Base-by-base conservation (phyloP, 2,329 filamentous ascomycete genomes). In the Xylogone sp. region DNA sequence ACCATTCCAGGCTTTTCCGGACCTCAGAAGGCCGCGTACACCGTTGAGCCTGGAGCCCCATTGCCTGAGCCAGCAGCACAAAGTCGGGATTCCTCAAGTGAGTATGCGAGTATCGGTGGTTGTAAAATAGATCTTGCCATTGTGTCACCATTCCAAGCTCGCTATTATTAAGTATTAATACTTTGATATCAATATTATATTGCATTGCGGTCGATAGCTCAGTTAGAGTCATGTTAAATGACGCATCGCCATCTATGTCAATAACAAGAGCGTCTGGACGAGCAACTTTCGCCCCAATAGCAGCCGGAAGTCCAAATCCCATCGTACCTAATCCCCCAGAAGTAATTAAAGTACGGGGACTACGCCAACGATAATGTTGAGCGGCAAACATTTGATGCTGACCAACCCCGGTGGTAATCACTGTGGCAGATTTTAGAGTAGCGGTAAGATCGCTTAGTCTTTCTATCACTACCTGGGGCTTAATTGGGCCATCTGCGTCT, bases 311-410 rank as follows among this genome's bases (percentile, higher is more conserved):
- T 22, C 46, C 46, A 19, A 8, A 48, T 8, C 46, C 46, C 46
- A 48, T 48, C 4, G 46, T 48, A 10, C 46, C 46, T 18, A 48
- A 34, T 24, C 46, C 46, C 5, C 46, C 46, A 21, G 24, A 34
- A 5, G 46, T 27, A 18, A 48, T 44, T 22, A 48, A 8, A 44
- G 24, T 48, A 19, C 46, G 46, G 4, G 21, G 21, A n/a, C 13
- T 5, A 16, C 46, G 24, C 46, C 46, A 48, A 16, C 46, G 46
- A 22, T 44, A 48, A 43, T 48, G 46, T 8, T 48, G 46, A n/a
- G 46, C 46, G 7, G 29, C 46, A 42, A 42, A 48, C 46, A 48
- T 48, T 18, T 48, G 19, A 18, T 48, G 46, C n/a, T 48, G 46
- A 16, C 46, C 46, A 6, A 48, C 46, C 8, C 46, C 46, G 4